Evolutionary conservation across 768 basidiomycete species (phyloP).

Genomic region (Tulasnella sp.): DNA sequence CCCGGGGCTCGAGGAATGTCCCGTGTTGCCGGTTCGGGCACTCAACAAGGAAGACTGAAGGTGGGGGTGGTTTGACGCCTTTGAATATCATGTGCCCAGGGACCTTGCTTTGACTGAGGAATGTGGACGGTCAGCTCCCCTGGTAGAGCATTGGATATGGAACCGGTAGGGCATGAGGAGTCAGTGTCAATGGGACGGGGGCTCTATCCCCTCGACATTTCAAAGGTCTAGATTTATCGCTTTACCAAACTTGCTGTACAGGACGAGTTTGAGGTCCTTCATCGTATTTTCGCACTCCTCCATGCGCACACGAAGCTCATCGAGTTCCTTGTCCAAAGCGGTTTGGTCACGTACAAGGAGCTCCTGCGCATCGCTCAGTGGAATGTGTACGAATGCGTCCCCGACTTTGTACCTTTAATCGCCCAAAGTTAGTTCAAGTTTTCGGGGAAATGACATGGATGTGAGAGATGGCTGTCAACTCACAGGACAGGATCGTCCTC

Average conservation of each 20-base stretch:
- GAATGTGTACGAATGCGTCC: constrained; percentile 76
- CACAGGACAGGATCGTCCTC: constrained; percentile 73
- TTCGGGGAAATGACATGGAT: background rate
- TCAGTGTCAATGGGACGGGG: background rate
- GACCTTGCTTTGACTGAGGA: no score
- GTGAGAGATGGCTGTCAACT: constrained; percentile 28
- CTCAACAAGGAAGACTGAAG: no score
- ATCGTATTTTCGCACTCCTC: constrained; percentile 62
- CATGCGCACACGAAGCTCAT: constrained; percentile 37
- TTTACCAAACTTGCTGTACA: constrained; percentile 87
- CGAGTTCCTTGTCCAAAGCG: constrained; percentile 44
- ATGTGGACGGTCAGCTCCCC: no score
- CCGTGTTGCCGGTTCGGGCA: no score
- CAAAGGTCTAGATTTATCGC: constrained; percentile 74
- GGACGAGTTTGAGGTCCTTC: constrained; percentile 63
- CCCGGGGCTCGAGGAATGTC: no score
- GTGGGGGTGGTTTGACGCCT: no score
- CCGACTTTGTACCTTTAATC: constrained; percentile 76
- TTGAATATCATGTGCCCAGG: no score
- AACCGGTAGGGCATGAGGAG: no score
- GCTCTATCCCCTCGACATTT: background rate
- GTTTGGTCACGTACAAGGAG: constrained; percentile 61
- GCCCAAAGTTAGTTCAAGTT: no score
- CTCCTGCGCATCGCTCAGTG: constrained; percentile 53
- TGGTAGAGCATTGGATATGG: no score